phyloP scores from a whole-genome alignment of 2,329 filamentous ascomycete species.

The Simplicillium aogashimaense region DNA sequence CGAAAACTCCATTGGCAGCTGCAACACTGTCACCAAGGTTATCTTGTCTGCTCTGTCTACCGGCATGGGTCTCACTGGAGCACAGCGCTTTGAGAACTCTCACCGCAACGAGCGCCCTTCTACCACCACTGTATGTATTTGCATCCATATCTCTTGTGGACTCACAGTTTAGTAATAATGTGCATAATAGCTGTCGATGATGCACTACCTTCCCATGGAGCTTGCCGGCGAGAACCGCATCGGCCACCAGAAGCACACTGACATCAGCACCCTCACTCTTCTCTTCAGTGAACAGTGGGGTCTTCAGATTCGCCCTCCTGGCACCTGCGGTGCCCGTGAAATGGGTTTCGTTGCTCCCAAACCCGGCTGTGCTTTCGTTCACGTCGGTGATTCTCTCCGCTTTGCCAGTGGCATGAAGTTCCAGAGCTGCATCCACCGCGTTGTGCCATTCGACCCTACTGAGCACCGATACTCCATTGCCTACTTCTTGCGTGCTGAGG shows the following conservation, averaged over 20 bases:
- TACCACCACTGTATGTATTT: conserved; percentile 25
- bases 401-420: conserved; percentile 43
- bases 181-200: conserved; percentile 37
- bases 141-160: not conserved
- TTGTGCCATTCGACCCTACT: conserved; percentile 38
- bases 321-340: conserved; percentile 25
- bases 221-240: conserved; percentile 29
- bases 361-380: conserved; percentile 41
- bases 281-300: conserved; percentile 48
- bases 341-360: conserved; percentile 45
- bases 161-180: not conserved
- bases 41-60: conserved; percentile 41
- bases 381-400: conserved; percentile 49
- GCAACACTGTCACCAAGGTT: conserved; percentile 39
- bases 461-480: conserved; percentile 50
- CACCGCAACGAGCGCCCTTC: conserved; percentile 41
- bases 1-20: conserved; percentile 37
- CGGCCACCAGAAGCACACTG: conserved; percentile 47
- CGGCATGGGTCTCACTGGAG: conserved; percentile 32
- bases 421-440: conserved; percentile 47
- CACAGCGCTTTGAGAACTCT: conserved; percentile 35
- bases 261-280: conserved; percentile 44
- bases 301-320: conserved; percentile 43
- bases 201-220: conserved; percentile 41
- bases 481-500: conserved; percentile 47